Evolutionary conservation across 2,329 filamentous ascomycete species (phyloP), one percentile per base, ranked within the genome.

Genomic region (Hypoxylon sp.): DNA sequence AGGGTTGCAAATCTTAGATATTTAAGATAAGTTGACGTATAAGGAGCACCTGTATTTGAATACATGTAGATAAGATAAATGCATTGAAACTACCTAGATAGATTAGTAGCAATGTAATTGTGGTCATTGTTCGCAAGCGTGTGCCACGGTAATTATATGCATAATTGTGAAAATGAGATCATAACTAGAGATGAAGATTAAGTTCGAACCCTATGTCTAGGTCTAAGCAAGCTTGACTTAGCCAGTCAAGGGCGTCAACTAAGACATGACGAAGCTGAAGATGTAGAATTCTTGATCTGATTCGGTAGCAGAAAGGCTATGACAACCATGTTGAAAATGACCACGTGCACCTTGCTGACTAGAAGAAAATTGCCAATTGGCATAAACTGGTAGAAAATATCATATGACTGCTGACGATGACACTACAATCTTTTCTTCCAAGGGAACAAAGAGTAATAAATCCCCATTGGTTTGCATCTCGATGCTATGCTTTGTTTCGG

Each of bases 401-500:
- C 56, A 65, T 57, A 31, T 29, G 57, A 57, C 46, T 24, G 22
- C 9, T 46, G 8, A 37, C 19, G 8, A 22, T 22, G 44, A 26
- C 31, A n/a, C 5, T n/a, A 14, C 17, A 26, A 51, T n/a, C 17
- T 44, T 42, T 24, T 24, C 24, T 22, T 35, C 39, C 14, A 19
- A 24, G 22, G 46, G 13, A 22, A 68, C 37, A 68, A 64, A 56
- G 56, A 50, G 39, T 55, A 44, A 0, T 51, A 56, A 37, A 55
- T 47, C 31, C 39, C 29, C 31, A 50, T 35, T 26, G 17, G 26
- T 19, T 29, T 26, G 19, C 26, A 54, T 60, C 50, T 53, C 50
- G 54, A 54, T 44, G 19, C 17, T 19, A 42, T 51, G 24, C 65
- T 62, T 68, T 65, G 51, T 68, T 35, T 11, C n/a, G 35, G 44